phyloP scores from a whole-genome alignment of 192 early-diverging fungal species.

The Podila horticola region DNA sequence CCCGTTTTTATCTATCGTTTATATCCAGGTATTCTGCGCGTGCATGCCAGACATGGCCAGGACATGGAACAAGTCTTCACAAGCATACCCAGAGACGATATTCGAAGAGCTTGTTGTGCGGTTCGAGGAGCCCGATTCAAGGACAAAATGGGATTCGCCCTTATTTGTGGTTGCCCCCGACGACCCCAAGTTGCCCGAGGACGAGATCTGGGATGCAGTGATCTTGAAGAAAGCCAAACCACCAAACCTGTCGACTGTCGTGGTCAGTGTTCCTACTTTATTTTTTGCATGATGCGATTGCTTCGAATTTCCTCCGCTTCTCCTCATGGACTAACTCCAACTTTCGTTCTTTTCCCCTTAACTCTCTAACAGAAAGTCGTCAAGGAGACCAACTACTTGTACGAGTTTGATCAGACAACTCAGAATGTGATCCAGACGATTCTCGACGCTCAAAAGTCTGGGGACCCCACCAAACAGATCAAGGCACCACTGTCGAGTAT shows the following conservation, averaged over 20 bases:
- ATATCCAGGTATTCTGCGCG: slow-evolving; percentile 31
- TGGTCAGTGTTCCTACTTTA: slow-evolving; percentile 52
- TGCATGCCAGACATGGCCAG: slow-evolving; percentile 39
- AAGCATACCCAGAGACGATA: slow-evolving; percentile 56
- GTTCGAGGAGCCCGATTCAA: slow-evolving; percentile 94
- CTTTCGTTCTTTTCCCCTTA: background rate
- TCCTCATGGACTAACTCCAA: background rate
- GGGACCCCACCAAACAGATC: slow-evolving; percentile 42
- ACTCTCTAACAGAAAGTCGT: slow-evolving; percentile 75
- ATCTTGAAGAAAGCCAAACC: slow-evolving; percentile 77
- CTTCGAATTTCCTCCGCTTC: too few relatives aligned
- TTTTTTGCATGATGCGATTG: background rate
- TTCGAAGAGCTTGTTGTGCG: slow-evolving; percentile 86
- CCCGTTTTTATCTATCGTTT: background rate
- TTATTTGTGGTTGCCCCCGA: slow-evolving; percentile 89
- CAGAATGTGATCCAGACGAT: slow-evolving; percentile 82
- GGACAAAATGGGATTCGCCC: slow-evolving; percentile 96
- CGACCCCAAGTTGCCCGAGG: slow-evolving; percentile 69
- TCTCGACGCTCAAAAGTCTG: slow-evolving; percentile 79
- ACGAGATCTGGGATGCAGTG: slow-evolving; percentile 81
- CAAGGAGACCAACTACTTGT: slow-evolving; percentile 90
- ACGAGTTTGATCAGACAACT: slow-evolving; percentile 88
- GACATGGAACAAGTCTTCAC: slow-evolving; percentile 24
- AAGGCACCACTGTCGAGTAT: slow-evolving; percentile 42
- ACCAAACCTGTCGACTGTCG: slow-evolving; percentile 89